A percentile compares a stretch with the other conserved stretches of the same genome.
phyloP scores from a whole-genome alignment of 257 asterid species.

The Verbascum thapsus region DNA sequence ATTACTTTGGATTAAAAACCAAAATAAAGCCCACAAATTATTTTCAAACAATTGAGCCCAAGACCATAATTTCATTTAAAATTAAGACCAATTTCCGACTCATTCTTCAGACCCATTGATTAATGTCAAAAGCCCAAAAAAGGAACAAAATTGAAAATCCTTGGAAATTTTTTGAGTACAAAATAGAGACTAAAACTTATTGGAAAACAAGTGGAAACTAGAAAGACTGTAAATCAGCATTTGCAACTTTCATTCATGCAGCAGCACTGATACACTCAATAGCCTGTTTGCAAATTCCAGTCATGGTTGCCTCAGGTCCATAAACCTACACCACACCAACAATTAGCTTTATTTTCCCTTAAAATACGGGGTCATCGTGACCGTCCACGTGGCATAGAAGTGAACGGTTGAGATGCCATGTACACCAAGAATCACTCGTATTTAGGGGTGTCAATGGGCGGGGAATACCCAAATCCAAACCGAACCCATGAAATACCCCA shows the following conservation, averaged over 20 bases:
- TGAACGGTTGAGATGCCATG: no score
- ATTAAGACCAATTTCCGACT: no score
- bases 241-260: slow-evolving; percentile 59
- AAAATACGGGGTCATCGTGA: no score
- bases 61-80: no score
- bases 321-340: slow-evolving; percentile 56
- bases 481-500: no score
- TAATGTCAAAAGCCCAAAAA: slow-evolving; percentile 25
- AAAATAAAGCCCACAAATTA: no score
- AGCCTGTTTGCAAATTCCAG: slow-evolving; percentile 96
- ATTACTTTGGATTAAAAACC: no score
- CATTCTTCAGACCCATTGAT: slow-evolving; percentile 28
- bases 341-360: neutral
- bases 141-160: slow-evolving; percentile 29
- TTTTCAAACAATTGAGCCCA: no score
- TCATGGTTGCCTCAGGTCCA: slow-evolving; percentile 98
- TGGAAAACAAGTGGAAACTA: neutral
- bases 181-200: slow-evolving; percentile 16
- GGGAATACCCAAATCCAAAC: no score
- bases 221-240: slow-evolving; percentile 8
- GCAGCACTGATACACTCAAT: slow-evolving; percentile 91
- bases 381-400: no score
- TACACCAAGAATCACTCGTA: no score
- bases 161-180: slow-evolving; percentile 27
- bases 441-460: no score